Percentiles rank a stretch among this genome's conserved stretches.
Evolutionary conservation across 2,329 filamentous ascomycete genomes (phyloP).

Genomic region (Cladophialophora exuberans): DNA sequence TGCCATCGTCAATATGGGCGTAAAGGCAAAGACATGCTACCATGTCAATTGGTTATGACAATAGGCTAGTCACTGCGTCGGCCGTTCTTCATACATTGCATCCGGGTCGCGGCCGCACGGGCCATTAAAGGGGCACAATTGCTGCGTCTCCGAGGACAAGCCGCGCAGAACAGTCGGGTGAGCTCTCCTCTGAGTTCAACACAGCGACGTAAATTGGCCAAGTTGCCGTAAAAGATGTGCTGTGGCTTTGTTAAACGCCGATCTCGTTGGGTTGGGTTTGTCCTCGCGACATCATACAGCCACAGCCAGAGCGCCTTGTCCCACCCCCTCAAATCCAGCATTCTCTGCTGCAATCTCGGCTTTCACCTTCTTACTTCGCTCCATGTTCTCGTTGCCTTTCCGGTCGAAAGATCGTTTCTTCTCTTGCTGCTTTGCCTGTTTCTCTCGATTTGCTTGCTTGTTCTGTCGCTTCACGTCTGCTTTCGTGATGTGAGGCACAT

Average conservation of each 20-base stretch:
- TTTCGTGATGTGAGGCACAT: constrained; percentile 43
- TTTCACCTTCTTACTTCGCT: constrained; percentile 30
- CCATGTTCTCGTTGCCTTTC: constrained; percentile 14
- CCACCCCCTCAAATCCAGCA: constrained; percentile 32
- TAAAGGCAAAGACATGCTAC: too few relatives aligned
- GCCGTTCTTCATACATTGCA: too few relatives aligned
- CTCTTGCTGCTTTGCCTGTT: constrained; percentile 23
- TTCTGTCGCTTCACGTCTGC: constrained; percentile 32
- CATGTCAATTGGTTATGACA: too few relatives aligned
- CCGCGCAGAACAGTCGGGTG: too few relatives aligned
- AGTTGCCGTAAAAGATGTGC: background rate
- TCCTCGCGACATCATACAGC: constrained; percentile 9
- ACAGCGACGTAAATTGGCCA: background rate
- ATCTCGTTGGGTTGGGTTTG: too few relatives aligned
- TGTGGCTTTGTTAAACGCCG: background rate
- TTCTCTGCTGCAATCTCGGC: constrained; percentile 32
- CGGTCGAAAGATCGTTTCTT: constrained; percentile 26
- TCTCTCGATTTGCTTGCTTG: constrained; percentile 30
- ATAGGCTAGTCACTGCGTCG: too few relatives aligned
- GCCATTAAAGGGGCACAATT: too few relatives aligned
- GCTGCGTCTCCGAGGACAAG: too few relatives aligned
- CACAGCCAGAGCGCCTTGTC: constrained; percentile 30
- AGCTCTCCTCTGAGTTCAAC: too few relatives aligned
- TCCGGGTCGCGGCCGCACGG: too few relatives aligned
- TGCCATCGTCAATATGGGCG: too few relatives aligned